Conservation (phyloP, 306 rosid species). For the Medicago arabica region DNA sequence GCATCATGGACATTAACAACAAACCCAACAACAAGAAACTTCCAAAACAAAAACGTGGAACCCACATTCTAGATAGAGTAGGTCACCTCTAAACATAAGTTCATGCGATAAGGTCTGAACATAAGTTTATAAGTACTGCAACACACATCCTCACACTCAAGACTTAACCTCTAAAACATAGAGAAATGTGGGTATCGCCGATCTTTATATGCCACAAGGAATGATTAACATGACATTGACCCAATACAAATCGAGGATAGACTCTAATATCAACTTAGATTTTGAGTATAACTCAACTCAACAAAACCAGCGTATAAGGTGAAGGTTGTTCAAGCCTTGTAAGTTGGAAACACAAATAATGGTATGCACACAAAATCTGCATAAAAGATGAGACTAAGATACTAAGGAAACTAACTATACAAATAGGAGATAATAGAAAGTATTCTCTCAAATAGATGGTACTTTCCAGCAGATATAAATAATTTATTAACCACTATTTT, state of each 20-base stretch:
- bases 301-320: not conserved
- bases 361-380: not conserved
- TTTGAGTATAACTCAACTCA: not conserved
- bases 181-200: not conserved
- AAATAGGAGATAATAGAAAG: not conserved
- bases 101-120: too few relatives aligned
- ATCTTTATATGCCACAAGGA: too few relatives aligned
- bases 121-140: too few relatives aligned
- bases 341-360: not conserved
- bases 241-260: not conserved
- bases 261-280: not conserved
- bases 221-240: not conserved
- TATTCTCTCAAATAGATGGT: slow-evolving; percentile 3
- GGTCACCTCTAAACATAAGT: too few relatives aligned
- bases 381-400: slow-evolving; percentile 2
- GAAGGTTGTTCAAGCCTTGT: not conserved
- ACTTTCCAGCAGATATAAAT: slow-evolving; percentile 11
- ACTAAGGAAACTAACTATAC: not conserved
- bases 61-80: not conserved
- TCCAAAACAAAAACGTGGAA: not conserved
- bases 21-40: not conserved
- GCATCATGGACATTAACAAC: not conserved
- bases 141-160: too few relatives aligned
- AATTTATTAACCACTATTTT: slow-evolving; percentile 14
- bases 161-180: not conserved